Conservation (phyloP, 306 rosid species). For the Acacia acuminata region DNA sequence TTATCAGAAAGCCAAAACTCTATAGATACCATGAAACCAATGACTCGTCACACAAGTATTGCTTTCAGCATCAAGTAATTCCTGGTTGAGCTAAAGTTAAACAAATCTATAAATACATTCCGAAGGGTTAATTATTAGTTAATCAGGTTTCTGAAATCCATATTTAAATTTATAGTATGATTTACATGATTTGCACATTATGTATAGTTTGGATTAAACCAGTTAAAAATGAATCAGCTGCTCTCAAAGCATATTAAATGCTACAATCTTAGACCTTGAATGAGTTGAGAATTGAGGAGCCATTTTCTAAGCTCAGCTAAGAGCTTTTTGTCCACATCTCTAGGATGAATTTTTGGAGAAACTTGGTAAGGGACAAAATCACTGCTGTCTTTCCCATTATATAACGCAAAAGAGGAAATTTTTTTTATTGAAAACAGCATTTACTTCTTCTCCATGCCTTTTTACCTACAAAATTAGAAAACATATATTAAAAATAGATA, state of each 20-base stretch:
- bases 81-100: slow-evolving; percentile 22
- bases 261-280: slow-evolving; percentile 44
- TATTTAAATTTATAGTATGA: neutral
- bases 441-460: slow-evolving; percentile 39
- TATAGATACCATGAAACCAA: neutral
- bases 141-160: neutral
- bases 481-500: neutral
- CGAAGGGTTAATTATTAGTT: neutral
- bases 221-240: slow-evolving; percentile 4
- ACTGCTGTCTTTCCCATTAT: slow-evolving; percentile 43
- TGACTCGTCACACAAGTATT: neutral
- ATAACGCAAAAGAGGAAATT: slow-evolving; percentile 66
- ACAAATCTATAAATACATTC: neutral
- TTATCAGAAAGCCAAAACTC: slow-evolving; percentile 8
- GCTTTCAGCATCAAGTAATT: neutral
- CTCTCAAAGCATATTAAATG: neutral
- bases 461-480: slow-evolving; percentile 45
- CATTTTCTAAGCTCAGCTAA: slow-evolving; percentile 62
- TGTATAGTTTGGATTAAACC: neutral
- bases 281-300: slow-evolving; percentile 42
- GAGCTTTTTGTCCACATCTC: slow-evolving; percentile 40
- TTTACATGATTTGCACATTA: neutral
- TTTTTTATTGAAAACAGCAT: slow-evolving; percentile 50
- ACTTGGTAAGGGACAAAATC: slow-evolving; percentile 56
- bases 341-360: slow-evolving; percentile 40